phyloP scores from a whole-genome alignment of 345 rosid species.

The Boechera divaricarpa region DNA sequence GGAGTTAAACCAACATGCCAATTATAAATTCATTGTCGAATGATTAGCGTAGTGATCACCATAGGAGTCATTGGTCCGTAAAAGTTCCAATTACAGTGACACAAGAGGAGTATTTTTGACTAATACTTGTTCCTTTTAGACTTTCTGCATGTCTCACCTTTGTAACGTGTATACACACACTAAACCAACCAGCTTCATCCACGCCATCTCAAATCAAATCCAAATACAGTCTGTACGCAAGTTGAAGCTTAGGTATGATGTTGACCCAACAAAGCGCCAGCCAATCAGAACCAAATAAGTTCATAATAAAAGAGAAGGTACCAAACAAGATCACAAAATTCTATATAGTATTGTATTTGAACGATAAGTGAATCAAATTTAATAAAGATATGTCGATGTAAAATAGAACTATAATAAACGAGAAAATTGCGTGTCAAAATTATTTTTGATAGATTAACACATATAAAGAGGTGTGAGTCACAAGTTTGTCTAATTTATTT shows the following conservation, averaged over 20 bases:
- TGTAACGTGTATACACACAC: neutral
- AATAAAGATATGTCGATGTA: neutral
- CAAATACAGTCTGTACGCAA: neutral
- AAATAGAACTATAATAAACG: too few species aligned
- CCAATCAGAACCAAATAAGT: neutral
- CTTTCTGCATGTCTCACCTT: too few species aligned
- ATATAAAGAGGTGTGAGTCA: too few species aligned
- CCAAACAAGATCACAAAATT: neutral
- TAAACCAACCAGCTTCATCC: neutral
- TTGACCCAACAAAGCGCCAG: neutral
- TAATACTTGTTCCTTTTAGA: too few species aligned
- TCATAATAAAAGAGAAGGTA: neutral
- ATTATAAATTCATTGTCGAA: neutral
- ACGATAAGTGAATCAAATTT: neutral
- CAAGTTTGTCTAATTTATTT: too few species aligned
- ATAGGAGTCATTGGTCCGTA: neutral
- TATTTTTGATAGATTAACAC: too few species aligned
- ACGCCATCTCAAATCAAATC: neutral
- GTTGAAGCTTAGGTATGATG: slow-evolving; percentile 3
- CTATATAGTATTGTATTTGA: neutral
- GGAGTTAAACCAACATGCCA: neutral
- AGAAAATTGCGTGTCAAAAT: too few species aligned
- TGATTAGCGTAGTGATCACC: neutral
- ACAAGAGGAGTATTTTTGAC: neutral
- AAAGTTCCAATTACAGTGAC: neutral